Evolutionary conservation across 176 grass and related monocot genomes (phyloP).

Genomic region (Dactylis glomerata): DNA sequence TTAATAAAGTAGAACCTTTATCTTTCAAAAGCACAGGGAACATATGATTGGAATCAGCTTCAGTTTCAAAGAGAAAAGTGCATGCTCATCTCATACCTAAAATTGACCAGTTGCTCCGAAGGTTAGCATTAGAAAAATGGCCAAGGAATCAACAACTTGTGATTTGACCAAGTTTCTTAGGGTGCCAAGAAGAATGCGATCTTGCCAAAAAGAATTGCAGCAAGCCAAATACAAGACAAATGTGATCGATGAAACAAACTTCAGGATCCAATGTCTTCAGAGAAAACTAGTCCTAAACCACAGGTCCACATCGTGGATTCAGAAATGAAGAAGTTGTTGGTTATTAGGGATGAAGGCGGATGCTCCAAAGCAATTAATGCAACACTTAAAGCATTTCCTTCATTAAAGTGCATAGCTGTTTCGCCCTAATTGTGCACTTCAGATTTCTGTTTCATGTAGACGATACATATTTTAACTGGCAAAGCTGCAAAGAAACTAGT

Average conservation of each 20-base stretch:
- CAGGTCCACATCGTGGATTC: not conserved
- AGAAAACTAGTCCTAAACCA: not conserved
- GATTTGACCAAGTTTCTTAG: not conserved
- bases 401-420: not conserved
- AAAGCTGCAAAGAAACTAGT: not conserved
- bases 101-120: not conserved
- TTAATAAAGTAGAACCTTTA: not conserved
- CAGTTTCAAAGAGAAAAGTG: not conserved
- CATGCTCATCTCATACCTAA: not conserved
- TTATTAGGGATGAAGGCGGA: not conserved
- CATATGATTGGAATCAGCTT: not conserved
- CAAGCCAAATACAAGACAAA: not conserved
- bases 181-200: not conserved
- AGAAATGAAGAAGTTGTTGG: not conserved
- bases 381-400: slow-evolving; percentile 12
- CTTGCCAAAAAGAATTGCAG: not conserved
- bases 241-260: not conserved
- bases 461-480: not conserved
- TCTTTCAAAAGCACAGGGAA: not conserved
- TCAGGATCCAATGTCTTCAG: not conserved
- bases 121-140: not conserved
- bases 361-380: not conserved
- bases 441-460: not conserved
- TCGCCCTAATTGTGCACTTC: not conserved
- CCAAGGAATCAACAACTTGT: not conserved